phyloP scores from a whole-genome alignment of 1,284 basidiomycete genomes.

The Butyriboletus appendiculatus region DNA sequence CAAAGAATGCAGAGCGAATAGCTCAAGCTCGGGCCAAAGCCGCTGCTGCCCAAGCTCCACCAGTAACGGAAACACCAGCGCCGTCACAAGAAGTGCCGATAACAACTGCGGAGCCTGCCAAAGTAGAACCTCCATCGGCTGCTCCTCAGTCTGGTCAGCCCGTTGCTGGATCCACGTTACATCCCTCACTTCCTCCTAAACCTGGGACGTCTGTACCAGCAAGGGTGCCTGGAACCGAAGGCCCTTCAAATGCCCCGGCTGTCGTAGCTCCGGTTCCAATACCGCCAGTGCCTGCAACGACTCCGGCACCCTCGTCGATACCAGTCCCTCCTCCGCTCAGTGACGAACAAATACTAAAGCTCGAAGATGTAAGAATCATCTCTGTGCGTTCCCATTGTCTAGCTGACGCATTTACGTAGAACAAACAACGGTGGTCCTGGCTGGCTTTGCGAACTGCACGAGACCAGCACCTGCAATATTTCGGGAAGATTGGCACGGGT shows the following conservation, averaged over 20 bases:
- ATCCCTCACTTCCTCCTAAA: constrained; percentile 64
- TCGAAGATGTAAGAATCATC: constrained; percentile 57
- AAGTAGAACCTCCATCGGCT: constrained; percentile 14
- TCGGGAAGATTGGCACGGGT: constrained; percentile 79
- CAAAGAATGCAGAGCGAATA: constrained; percentile 46
- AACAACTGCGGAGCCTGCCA: constrained; percentile 26
- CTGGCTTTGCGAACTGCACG: constrained; percentile 75
- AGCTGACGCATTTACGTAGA: constrained; percentile 43
- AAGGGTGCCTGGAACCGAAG: constrained; percentile 33
- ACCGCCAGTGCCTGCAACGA: constrained; percentile 19
- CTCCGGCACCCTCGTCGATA: constrained; percentile 16
- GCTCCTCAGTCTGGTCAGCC: constrained; percentile 6
- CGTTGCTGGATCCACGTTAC: constrained; percentile 47
- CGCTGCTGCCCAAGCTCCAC: constrained; percentile 23
- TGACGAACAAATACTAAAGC: constrained; percentile 56
- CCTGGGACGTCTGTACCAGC: constrained; percentile 40
- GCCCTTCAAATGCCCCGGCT: constrained; percentile 14
- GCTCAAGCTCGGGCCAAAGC: constrained; percentile 47
- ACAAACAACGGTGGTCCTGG: constrained; percentile 74
- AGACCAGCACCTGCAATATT: constrained; percentile 68
- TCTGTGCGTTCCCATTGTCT: neutral
- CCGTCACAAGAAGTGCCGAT: constrained; percentile 24
- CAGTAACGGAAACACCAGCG: constrained; percentile 21
- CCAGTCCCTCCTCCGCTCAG: constrained; percentile 29
- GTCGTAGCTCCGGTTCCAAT: constrained; percentile 1